phyloP scores from a whole-genome alignment of 2,329 filamentous ascomycete genomes.

The Fusarium sp. region DNA sequence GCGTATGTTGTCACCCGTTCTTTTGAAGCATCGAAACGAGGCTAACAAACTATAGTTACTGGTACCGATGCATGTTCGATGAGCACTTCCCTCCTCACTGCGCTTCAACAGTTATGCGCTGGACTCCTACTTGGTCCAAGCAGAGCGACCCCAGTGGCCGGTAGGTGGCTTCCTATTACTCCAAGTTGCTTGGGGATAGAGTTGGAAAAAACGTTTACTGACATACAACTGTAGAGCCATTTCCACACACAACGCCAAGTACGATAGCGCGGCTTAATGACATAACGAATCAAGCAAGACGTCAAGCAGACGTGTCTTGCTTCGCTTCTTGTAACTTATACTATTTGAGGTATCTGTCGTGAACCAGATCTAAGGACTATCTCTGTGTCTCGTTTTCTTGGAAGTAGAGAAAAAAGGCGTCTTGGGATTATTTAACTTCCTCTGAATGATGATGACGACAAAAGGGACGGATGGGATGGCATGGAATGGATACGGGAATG shows the following conservation, averaged over 20 bases:
- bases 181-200: not conserved
- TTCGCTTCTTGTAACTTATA: constrained; percentile 44
- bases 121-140: constrained; percentile 97
- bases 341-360: constrained; percentile 31
- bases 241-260: constrained; percentile 80
- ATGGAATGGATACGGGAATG: constrained; percentile 9
- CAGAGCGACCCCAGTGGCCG: constrained; percentile 95
- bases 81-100: constrained; percentile 96
- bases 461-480: constrained; percentile 30
- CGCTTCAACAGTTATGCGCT: constrained; percentile 92
- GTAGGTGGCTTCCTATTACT: constrained; percentile 57
- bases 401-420: constrained; percentile 44
- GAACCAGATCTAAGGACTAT: constrained; percentile 39
- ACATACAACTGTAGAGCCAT: constrained; percentile 71
- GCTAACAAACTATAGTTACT: constrained; percentile 72
- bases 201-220: constrained; percentile 10
- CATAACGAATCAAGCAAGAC: constrained; percentile 31
- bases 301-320: constrained; percentile 24
- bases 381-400: constrained; percentile 67
- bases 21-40: not conserved
- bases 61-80: constrained; percentile 99
- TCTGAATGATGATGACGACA: constrained; percentile 39
- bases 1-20: constrained; percentile 67
- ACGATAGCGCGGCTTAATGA: constrained; percentile 63
- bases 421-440: constrained; percentile 38